A percentile compares a stretch with the other conserved stretches of the same genome.
Conservation (phyloP, 179 eudicot genomes). For the Heliamphora ciliata region DNA sequence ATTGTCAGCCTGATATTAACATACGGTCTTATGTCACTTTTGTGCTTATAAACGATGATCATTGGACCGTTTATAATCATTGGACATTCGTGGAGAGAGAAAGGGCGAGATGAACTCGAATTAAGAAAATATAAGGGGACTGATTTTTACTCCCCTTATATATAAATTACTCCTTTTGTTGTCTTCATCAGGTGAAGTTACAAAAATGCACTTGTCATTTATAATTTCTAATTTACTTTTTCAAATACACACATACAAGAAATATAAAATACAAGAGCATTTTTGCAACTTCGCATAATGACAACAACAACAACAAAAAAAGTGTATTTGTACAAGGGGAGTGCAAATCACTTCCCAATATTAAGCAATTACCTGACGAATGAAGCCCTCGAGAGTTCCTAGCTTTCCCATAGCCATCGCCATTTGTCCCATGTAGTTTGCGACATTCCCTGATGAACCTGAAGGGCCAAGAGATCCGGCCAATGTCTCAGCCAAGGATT, state of each 20-base stretch:
- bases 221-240: too few species aligned
- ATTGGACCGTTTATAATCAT: background rate
- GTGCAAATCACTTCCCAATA: background rate
- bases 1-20: slow-evolving; percentile 50
- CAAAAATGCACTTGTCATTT: too few species aligned
- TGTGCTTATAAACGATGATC: background rate
- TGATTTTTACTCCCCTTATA: too few species aligned
- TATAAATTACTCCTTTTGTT: too few species aligned
- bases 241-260: too few species aligned
- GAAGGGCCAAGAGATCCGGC: slow-evolving; percentile 61
- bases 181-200: too few species aligned
- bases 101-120: background rate
- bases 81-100: background rate
- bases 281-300: too few species aligned
- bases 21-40: background rate
- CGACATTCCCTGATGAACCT: slow-evolving; percentile 66
- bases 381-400: slow-evolving; percentile 74
- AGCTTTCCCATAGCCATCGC: slow-evolving; percentile 84
- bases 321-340: too few species aligned
- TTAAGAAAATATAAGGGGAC: too few species aligned
- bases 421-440: slow-evolving; percentile 83
- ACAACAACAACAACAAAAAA: too few species aligned
- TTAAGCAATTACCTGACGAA: slow-evolving; percentile 50
- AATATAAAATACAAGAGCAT: too few species aligned
- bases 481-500: slow-evolving; percentile 67